Evolutionary conservation across 495 filamentous ascomycete species (phyloP), one percentile per base, ranked within the genome.

Genomic region (Penicillium bovifimosum): DNA sequence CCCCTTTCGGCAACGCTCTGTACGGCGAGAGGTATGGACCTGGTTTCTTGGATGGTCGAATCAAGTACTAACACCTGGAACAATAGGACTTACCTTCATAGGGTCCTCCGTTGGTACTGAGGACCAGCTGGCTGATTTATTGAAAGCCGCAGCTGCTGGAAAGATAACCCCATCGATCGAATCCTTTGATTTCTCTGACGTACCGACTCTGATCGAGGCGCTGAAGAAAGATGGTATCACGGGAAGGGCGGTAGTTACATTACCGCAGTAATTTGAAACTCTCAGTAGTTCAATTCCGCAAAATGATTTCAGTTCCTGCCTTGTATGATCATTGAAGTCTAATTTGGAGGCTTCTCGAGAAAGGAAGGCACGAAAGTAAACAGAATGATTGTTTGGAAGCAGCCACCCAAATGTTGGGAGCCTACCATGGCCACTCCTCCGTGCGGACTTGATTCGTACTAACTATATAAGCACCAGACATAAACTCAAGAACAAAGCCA

Each of bases 101-200:
- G 66, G 66, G 0, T 65, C 63, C 0, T 69, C 63, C 8, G 64
- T 69, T 20, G 66, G 66, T 8, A 66, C 53, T 0, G 65, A 68
- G 24, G 48, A 54, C 16, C 60, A 68, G 29, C 60, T 68, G 60
- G 38, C 41, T 1, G 56, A 60, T 11, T 35, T 68, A 9, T 27
- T 68, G 9, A 50, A 64, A 27, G 56, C 53, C 1, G 65, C 65
- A 2, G 16, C 52, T 5, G 17, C 47, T 1, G 63, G 63, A 10
- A 35, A 58, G 2, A 60, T 68, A n/a, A 56, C 34, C 0, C 65
- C 65, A 10, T 42, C 36, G 0, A 57, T 68, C 32, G 54, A 63
- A 32, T 58, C 62, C 0, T 66, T 61, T 31, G 54, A 60, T 0
- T 64, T 66, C 13, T 47, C 58, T 5, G 54, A 58, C 13, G 51